Evolutionary conservation across 139 green algal genomes (phyloP), one percentile per base, ranked within the genome.

Genomic region (Trebouxia sp.): DNA sequence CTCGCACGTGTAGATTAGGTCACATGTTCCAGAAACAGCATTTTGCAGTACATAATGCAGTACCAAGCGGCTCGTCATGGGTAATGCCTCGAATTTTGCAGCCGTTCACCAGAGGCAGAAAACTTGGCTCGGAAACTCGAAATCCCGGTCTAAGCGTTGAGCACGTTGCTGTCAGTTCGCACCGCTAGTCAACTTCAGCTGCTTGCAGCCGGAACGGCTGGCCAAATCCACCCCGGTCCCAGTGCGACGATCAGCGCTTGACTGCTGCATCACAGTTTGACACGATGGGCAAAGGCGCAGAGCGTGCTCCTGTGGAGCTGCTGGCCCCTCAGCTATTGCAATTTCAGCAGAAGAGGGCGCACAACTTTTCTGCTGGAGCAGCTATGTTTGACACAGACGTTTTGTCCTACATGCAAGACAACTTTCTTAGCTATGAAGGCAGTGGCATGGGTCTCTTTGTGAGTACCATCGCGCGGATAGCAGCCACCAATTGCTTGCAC

Each of bases 331-430:
- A 72, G 0, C 11, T 72, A 35, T 35, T 72, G 35, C 32, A 32
- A 14, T 43, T 72, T 6, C 42, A 72, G 62, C 62, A 72, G 62
- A 32, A 72, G 11, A 35, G 74, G 17, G 76, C 76, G 0, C 51
- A 75, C 24, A 85, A 85, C 50, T 85, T 81, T 37, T 69, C 37
- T 45, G 80, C 80, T 41, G 80, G 80, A 15, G 55, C 80, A 24
- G 70, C 70, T 20, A 76, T 76, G 47, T 76, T 82, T 28, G 80
- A 85, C 35, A 82, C 48, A 3, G 47, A 67, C 20, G 80, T 75
- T 6, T 65, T 85, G 72, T 20, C 50, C 24, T 30, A 38, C 39
- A 28, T 85, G 35, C 75, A 80, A 9, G 24, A 56, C 20, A 58
- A 80, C 39, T 76, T 85, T 43, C 43, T 80, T 10, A 65, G 70